A percentile compares a stretch with the other conserved stretches of the same genome.
phyloP scores from a whole-genome alignment of 106 monocot species.

The Phalaenopsis equestris region DNA sequence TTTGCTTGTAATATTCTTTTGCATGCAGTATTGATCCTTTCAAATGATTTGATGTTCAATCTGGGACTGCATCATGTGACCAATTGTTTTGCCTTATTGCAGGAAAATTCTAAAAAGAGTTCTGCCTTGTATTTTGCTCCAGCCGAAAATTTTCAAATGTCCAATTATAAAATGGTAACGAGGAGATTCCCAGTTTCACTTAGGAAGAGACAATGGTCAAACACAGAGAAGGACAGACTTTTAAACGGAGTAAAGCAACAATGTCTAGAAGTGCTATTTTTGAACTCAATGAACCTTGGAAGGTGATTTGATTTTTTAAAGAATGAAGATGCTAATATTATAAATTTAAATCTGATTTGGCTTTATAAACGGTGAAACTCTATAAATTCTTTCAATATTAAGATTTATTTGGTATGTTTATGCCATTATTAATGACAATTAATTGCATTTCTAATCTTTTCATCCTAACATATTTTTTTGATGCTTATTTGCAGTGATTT shows the following conservation, averaged over 20 bases:
- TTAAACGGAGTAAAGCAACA: slow-evolving; percentile 82
- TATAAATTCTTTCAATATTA: neutral
- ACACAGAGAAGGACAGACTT: slow-evolving; percentile 59
- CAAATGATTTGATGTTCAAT: neutral
- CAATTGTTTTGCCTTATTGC: slow-evolving; percentile 5
- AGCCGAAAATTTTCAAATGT: slow-evolving; percentile 56
- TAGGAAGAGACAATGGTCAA: slow-evolving; percentile 43
- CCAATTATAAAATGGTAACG: slow-evolving; percentile 44
- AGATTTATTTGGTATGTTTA: neutral
- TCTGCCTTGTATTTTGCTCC: slow-evolving; percentile 52
- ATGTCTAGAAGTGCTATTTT: slow-evolving; percentile 66
- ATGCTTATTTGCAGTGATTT: slow-evolving; percentile 41
- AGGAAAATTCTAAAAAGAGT: slow-evolving; percentile 23
- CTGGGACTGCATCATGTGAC: neutral
- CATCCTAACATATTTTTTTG: slow-evolving; percentile 2
- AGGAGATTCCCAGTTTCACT: slow-evolving; percentile 45
- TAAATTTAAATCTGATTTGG: neutral
- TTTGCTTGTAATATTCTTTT: neutral
- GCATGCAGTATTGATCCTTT: neutral
- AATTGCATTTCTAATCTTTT: neutral
- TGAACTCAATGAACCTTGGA: slow-evolving; percentile 43
- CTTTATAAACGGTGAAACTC: neutral
- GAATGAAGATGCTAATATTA: neutral
- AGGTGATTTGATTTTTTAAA: slow-evolving; percentile 27
- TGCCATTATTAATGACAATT: neutral